These are phyloP conservation scores for Aspergillus oerlinghausenensis DNA, from an alignment of 2,329 filamentous ascomycete species.

Conservation along the genomic window DNA sequence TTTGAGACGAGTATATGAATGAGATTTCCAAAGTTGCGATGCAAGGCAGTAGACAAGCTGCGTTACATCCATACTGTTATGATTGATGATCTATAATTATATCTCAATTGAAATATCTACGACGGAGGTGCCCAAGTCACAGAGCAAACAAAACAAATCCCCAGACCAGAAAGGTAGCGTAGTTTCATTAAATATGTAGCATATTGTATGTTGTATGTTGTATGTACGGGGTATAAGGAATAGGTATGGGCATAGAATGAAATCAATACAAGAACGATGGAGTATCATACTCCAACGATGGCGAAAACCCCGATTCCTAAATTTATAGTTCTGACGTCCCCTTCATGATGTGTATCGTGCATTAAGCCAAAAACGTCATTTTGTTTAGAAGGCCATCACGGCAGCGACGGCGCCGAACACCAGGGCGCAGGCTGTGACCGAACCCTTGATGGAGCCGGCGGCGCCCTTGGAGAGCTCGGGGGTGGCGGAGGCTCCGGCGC, in stretches of 20 bases:
- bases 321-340: neutral
- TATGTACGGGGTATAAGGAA: neutral
- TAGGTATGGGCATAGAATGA: neutral
- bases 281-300: too few species aligned
- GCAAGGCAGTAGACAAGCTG: too few species aligned
- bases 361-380: slow-evolving; percentile 1
- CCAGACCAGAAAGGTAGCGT: neutral
- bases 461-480: slow-evolving; percentile 17
- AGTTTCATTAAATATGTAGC: neutral
- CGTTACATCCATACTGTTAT: neutral
- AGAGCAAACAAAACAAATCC: neutral
- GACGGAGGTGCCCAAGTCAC: too few species aligned
- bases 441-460: slow-evolving; percentile 18
- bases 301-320: neutral
- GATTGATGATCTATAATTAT: neutral
- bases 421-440: slow-evolving; percentile 17
- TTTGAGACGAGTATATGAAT: neutral
- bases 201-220: neutral
- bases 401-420: slow-evolving; percentile 21
- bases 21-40: neutral
- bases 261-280: neutral
- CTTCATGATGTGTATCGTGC: neutral
- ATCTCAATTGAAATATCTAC: neutral
- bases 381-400: slow-evolving; percentile 28
- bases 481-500: slow-evolving; percentile 14